Evolutionary conservation across 768 basidiomycete genomes (phyloP), one percentile per base, ranked within the genome.

Genomic region (Pleurotus pulmonarius): DNA sequence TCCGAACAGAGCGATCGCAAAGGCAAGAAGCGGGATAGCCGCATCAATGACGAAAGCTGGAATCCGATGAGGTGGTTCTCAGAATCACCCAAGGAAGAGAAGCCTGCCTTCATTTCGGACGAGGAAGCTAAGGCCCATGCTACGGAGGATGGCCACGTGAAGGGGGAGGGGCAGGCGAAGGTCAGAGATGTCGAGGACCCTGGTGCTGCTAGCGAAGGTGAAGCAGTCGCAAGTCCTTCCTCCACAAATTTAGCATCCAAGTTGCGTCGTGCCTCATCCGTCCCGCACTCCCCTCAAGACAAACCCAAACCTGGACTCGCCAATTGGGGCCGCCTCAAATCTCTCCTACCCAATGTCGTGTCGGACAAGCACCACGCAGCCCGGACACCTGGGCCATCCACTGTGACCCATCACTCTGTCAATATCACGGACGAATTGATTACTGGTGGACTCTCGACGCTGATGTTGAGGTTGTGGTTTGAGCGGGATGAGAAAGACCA

Each of bases 401-500:
- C 75, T 22, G 77, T 86, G 22, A 69, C 80, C 1, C 72, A 82
- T 1, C 68, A 75, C 3, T 69, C 76, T 4, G 87, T 92, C 29
- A 89, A 89, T 63, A 87, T 93, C 51, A 88, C 82, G 4, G 90
- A 93, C 60, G 92, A 93, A 62, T 82, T 93, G 45, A 87, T 91
- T 12, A 80, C 84, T 2, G 88, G 91, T 4, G 88, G 90, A 15
- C 80, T 95, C 5, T 88, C 90, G 0, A 80, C 85, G 13, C 73
- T 93, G 29, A 87, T 94, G 81, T 69, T 92, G 38, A 80, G 85
- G 25, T 77, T 95, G 61, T 91, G 90, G 85, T 86, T 94, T 59
- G 92, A 94, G 63, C 85, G 86, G 26, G 94, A 94, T 66, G 92
- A 95, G 70, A 87, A 85, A 61, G 84, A 76, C n/a, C 82, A 87